phyloP scores from a whole-genome alignment of 768 basidiomycete species.

The Hirschioporus abietinus region DNA sequence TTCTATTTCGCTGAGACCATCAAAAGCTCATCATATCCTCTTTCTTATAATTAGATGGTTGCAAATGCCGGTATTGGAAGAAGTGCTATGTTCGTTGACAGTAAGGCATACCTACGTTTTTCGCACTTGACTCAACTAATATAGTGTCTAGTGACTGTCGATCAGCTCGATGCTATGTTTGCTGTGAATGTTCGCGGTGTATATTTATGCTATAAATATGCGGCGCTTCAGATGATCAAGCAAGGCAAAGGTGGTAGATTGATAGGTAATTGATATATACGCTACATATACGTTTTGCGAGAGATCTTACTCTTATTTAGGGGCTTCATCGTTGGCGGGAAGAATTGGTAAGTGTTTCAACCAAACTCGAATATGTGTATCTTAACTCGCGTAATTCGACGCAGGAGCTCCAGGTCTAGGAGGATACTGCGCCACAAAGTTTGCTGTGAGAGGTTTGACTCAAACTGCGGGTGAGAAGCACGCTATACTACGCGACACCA shows the following conservation, averaged over 20 bases:
- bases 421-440: slow-evolving; percentile 35
- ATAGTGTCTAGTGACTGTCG: slow-evolving; percentile 22
- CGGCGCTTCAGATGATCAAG: slow-evolving; percentile 38
- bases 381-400: not conserved
- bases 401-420: slow-evolving; percentile 14
- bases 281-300: not conserved
- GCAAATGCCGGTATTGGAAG: slow-evolving; percentile 18
- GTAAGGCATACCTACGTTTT: slow-evolving; percentile 5
- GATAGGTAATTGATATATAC: slow-evolving; percentile 24
- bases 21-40: not conserved
- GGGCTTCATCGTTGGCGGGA: slow-evolving; percentile 28
- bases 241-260: slow-evolving; percentile 39
- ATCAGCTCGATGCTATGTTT: slow-evolving; percentile 64
- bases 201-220: slow-evolving; percentile 35
- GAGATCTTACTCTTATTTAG: not conserved
- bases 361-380: not conserved
- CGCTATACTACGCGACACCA: not conserved
- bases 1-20: slow-evolving; percentile 21
- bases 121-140: not conserved
- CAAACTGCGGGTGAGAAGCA: slow-evolving; percentile 29
- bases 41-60: slow-evolving; percentile 15
- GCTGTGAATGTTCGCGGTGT: slow-evolving; percentile 96
- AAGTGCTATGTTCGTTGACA: slow-evolving; percentile 5
- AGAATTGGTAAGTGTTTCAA: slow-evolving; percentile 19
- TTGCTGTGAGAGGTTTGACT: slow-evolving; percentile 36